phyloP scores from a whole-genome alignment of 768 basidiomycete genomes.

The Thelephora ganbajun region DNA sequence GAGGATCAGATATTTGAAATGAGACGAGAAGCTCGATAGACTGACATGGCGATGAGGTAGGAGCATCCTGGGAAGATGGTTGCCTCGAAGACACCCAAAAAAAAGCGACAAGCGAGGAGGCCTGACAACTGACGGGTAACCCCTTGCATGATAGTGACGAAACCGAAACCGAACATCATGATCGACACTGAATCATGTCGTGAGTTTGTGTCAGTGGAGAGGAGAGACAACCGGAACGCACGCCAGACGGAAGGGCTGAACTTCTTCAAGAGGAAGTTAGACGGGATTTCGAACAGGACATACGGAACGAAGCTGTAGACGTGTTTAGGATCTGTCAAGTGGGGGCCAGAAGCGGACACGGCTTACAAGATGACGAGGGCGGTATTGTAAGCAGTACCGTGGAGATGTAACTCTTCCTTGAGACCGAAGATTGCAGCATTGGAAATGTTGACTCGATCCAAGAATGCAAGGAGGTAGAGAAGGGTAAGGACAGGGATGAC shows the following conservation, averaged over 20 bases:
- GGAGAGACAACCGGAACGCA: slow-evolving; percentile 5
- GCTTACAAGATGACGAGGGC: slow-evolving; percentile 20
- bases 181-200: slow-evolving; percentile 15
- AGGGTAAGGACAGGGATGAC: slow-evolving; percentile 28
- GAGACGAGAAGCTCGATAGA: background rate
- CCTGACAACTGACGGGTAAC: slow-evolving; percentile 19
- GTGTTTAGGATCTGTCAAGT: background rate
- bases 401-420: slow-evolving; percentile 15
- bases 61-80: slow-evolving; percentile 19
- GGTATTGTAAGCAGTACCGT: slow-evolving; percentile 16
- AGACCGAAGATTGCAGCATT: slow-evolving; percentile 19
- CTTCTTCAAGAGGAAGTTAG: slow-evolving; percentile 19
- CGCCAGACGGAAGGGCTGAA: slow-evolving; percentile 23
- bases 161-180: slow-evolving; percentile 24
- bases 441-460: slow-evolving; percentile 21
- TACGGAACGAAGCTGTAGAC: slow-evolving; percentile 18
- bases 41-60: slow-evolving; percentile 19
- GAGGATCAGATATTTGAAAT: background rate
- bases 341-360: background rate
- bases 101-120: slow-evolving; percentile 24
- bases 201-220: background rate
- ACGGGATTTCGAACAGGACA: slow-evolving; percentile 22
- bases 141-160: slow-evolving; percentile 20
- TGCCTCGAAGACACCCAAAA: slow-evolving; percentile 20
- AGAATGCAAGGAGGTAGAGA: slow-evolving; percentile 29